Evolutionary conservation across 2,329 filamentous ascomycete genomes (phyloP), one percentile per base, ranked within the genome.

Genomic region (Microsporum canis): DNA sequence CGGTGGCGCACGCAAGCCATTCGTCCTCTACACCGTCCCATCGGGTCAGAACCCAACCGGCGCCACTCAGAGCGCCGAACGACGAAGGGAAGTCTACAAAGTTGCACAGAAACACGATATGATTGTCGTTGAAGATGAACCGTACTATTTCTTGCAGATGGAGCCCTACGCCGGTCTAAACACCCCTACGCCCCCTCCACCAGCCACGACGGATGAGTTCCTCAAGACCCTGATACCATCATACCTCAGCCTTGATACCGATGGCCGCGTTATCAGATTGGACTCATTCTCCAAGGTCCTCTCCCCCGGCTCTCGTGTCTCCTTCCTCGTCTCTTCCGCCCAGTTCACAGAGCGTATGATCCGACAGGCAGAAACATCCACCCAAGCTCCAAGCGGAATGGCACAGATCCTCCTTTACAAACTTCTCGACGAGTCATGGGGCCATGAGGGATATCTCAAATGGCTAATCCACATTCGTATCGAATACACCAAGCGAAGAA

Each of bases 221-320:
- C 77, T 97, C 62, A 77, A 81, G 8, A 78, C 82, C 2, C 80
- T 95, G 4, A 79, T 90, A 3, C 90, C 91, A 0, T 88, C 87
- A 1, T 84, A 88, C 60, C 79, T 96, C 36, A 88, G 84, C 74
- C 80, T 96, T 68, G 91, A 96, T 71, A 80, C 83, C 0, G 91
- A 96, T 72, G 92, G 91, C 5, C 87, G 91, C 63, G 91, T 96
- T 39, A 80, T 96, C 77, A 88, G 91, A 39, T 82, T 96, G 75
- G 91, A 96, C 72, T 95, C 90, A 0, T 95, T 96, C 76, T 95
- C 89, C 69, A 96, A 96, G 76, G 89, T 96, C 1, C 80, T 96
- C 36, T 82, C 90, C 0, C 91, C 92, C 0, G 91, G 91, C 6
- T 85, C 87, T 12, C 84, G 91, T 51, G 76, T 88, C 45, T 91